Evolutionary conservation across 2,329 filamentous ascomycete genomes (phyloP), one percentile per base, ranked within the genome.

Genomic region (Aspergillus proliferans): DNA sequence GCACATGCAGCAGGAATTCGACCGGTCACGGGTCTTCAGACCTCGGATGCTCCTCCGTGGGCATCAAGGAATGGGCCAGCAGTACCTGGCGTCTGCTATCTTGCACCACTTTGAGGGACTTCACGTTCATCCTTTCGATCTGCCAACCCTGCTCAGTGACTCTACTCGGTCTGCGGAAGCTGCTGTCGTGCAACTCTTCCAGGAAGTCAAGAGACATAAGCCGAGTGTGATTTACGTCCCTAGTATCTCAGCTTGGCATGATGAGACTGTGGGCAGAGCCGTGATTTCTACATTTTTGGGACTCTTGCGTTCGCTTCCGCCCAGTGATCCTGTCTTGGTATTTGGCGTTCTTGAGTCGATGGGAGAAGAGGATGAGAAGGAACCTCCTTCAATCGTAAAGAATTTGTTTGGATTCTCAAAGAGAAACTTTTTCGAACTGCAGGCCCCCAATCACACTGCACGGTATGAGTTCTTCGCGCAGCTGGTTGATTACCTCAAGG

Each of bases 171-270:
- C 88, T 1, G 80, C 87, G 14, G 93, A 97, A 72, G 87, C 93
- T 57, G 88, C 91, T 8, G 83, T 98, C 54, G 89, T 95, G 10
- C 85, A 91, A 56, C 77, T 95, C 6, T 97, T 98, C 63, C 84
- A 88, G 1, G 93, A 97, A 71, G 88, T 95, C 34, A 88, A 92
- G 67, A 84, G 91, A 34, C 90, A 96, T 66, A 96, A 95, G 67
- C 93, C 93, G 0, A 94, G 90, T 65, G 88, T 97, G 34, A 93
- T 98, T 46, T 97, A 91, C 69, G 87, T 98, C 40, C 92, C 93
- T 2, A 86, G 90, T 57, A 82, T 97, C 44, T 87, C 95, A 57
- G 80, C 85, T 6, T 98, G 93, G 93, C 38, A 40, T 40, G 92
- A 89, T 64, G 72, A 80, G 10, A 84, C 87, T 0, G 73, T 89